These are phyloP conservation scores for Bipolaris bicolor DNA, from an alignment of 2,329 filamentous ascomycete genomes.

Conservation along the genomic window DNA sequence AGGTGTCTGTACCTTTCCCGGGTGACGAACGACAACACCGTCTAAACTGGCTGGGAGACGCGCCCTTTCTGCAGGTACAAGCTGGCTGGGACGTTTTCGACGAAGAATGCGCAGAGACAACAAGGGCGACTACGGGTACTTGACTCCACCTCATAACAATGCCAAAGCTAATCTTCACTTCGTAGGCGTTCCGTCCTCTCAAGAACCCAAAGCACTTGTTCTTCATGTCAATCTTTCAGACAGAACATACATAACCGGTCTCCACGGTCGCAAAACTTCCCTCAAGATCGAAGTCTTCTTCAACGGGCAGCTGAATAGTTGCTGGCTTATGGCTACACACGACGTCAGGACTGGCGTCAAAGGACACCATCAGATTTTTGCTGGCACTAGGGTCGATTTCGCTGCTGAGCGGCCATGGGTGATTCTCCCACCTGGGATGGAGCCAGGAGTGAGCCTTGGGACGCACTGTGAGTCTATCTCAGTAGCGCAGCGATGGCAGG, in stretches of 20 bases:
- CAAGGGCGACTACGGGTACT: not conserved
- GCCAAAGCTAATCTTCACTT: not conserved
- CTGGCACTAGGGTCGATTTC: conserved; percentile 48
- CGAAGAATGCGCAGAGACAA: not conserved
- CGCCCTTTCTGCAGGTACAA: conserved; percentile 44
- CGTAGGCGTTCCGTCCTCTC: not conserved
- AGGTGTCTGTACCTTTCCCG: conserved; percentile 34
- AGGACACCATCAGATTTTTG: conserved; percentile 40
- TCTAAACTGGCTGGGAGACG: conserved; percentile 39
- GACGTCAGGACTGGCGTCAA: conserved; percentile 28
- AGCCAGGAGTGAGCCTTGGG: conserved; percentile 28
- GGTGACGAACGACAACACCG: conserved; percentile 29
- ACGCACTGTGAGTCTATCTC: conserved; percentile 10
- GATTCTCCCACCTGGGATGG: conserved; percentile 39
- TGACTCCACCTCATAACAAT: not conserved
- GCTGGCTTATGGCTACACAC: conserved; percentile 32
- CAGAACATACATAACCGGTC: conserved; percentile 37
- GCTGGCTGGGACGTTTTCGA: conserved; percentile 6
- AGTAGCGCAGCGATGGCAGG: conserved; percentile 43
- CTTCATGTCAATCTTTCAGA: conserved; percentile 42
- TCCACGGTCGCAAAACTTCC: conserved; percentile 35
- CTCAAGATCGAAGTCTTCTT: conserved; percentile 57
- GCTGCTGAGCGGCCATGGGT: conserved; percentile 55
- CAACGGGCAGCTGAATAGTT: conserved; percentile 53
- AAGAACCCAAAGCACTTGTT: conserved; percentile 30